phyloP scores from a whole-genome alignment of 2,329 filamentous ascomycete genomes.

The Cercospora berteroae region DNA sequence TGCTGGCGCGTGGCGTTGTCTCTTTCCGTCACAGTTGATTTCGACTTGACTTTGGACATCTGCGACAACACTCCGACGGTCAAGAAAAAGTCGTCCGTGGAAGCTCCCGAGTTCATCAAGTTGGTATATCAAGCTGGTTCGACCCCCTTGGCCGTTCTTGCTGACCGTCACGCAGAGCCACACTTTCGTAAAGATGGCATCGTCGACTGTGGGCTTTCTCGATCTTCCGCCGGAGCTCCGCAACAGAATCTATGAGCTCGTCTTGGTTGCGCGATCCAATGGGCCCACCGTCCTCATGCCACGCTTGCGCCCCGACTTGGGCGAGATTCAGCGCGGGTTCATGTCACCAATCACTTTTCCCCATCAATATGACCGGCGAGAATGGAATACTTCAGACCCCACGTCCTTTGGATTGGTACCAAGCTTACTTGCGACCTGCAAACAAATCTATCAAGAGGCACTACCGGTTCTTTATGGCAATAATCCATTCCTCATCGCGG shows the following conservation, averaged over 20 bases:
- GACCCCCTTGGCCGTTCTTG: neutral
- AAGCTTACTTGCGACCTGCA: neutral
- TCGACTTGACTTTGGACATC: neutral
- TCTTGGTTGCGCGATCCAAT: neutral
- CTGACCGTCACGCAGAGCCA: neutral
- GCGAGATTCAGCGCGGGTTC: neutral
- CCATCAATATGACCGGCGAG: no score
- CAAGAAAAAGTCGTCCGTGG: no score
- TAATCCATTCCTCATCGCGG: neutral
- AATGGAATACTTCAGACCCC: no score
- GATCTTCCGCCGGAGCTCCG: conserved; percentile 6
- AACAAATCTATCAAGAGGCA: neutral
- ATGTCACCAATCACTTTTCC: no score
- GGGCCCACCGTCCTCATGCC: no score
- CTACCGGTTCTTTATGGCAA: neutral
- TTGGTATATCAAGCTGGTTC: neutral
- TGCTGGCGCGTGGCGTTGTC: neutral
- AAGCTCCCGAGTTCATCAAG: neutral
- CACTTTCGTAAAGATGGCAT: neutral
- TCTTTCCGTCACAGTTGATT: neutral
- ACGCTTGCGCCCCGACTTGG: neutral
- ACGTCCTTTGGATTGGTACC: no score
- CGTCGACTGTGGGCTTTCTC: neutral
- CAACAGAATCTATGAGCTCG: neutral
- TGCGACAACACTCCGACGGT: neutral